phyloP scores from a whole-genome alignment of 1,284 basidiomycete genomes.

The Sporisorium sorghi region DNA sequence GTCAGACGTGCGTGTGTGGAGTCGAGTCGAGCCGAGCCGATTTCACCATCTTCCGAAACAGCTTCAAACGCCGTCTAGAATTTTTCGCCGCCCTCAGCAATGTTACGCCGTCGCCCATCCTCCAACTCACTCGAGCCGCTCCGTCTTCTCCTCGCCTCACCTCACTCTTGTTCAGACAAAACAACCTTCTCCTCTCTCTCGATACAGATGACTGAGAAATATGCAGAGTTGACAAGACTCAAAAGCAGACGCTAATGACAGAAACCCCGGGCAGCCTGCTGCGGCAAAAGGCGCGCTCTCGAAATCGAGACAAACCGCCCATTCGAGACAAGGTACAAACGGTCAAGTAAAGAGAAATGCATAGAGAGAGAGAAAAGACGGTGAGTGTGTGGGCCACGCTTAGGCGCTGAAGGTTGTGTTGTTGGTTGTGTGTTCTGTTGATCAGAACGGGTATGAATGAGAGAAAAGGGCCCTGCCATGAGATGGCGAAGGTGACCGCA shows the following conservation, averaged over 20 bases:
- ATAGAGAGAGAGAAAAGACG: constrained; percentile 27
- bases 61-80: not conserved
- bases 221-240: not conserved
- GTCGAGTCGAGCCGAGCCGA: not conserved
- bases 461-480: not conserved
- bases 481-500: too few relatives aligned
- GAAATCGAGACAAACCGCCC: constrained; percentile 7
- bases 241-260: not conserved
- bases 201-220: not conserved
- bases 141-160: too few relatives aligned
- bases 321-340: not conserved
- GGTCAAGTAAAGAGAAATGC: not conserved
- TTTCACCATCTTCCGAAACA: too few relatives aligned
- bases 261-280: constrained; percentile 7
- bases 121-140: not conserved
- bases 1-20: constrained; percentile 2
- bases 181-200: not conserved
- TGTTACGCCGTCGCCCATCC: constrained; percentile 3
- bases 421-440: not conserved
- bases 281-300: constrained; percentile 1
- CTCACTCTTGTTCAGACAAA: not conserved
- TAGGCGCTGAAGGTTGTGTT: not conserved
- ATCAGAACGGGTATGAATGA: constrained; percentile 6
- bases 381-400: constrained; percentile 11
- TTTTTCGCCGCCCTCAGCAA: not conserved